Conservation (phyloP, 257 asterid genomes). For the Penstemon eatonii region DNA sequence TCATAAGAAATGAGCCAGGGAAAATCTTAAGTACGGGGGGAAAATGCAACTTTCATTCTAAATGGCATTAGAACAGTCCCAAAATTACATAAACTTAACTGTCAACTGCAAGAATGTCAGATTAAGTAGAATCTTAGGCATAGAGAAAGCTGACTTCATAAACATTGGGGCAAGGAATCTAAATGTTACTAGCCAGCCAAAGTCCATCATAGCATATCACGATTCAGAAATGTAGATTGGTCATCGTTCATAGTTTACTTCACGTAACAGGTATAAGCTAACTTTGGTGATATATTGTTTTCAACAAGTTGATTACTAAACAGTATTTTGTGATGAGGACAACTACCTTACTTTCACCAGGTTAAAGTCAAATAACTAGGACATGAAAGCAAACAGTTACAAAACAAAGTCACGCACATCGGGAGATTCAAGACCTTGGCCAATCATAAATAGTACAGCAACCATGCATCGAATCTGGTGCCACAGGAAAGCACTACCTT, state of each 20-base stretch:
- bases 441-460: slow-evolving; percentile 86
- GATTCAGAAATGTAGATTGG: slow-evolving; percentile 12
- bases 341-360: slow-evolving; percentile 7
- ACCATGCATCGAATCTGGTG: slow-evolving; percentile 99
- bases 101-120: slow-evolving; percentile 2
- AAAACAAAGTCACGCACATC: slow-evolving; percentile 52
- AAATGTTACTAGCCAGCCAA: slow-evolving; percentile 10
- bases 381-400: slow-evolving; percentile 22
- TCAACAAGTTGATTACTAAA: slow-evolving; percentile 19
- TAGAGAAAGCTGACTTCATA: background rate
- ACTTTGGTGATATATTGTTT: background rate
- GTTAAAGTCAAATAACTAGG: slow-evolving; percentile 17
- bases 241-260: background rate
- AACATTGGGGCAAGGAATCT: slow-evolving; percentile 12
- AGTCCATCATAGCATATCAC: slow-evolving; percentile 6
- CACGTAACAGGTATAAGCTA: background rate
- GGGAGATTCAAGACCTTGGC: slow-evolving; percentile 91
- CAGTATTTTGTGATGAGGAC: slow-evolving; percentile 15
- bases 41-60: background rate
- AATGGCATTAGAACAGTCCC: slow-evolving; percentile 3
- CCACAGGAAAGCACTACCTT: slow-evolving; percentile 99
- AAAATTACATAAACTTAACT: background rate
- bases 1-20: background rate
- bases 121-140: slow-evolving; percentile 6
- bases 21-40: background rate